A percentile compares a stretch with the other conserved stretches of the same genome.
phyloP scores from a whole-genome alignment of 352 stramenopile genomes.

The Phytophthora cactorum region DNA sequence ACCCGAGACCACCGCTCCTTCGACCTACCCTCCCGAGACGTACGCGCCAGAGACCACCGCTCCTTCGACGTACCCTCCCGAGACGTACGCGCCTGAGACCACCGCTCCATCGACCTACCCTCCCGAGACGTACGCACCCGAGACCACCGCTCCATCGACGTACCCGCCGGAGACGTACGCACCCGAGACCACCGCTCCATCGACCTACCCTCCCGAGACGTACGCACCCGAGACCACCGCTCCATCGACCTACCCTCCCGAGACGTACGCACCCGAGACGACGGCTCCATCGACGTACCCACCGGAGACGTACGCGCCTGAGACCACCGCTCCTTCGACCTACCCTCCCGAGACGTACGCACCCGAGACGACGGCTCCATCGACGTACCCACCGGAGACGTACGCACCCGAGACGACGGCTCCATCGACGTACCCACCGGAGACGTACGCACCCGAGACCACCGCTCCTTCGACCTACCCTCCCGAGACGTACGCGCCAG shows the following conservation, averaged over 20 bases:
- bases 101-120: constrained; percentile 1
- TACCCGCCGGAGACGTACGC: not conserved
- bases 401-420: not conserved
- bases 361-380: not conserved
- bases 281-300: not conserved
- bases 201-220: not conserved
- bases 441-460: not conserved
- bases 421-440: not conserved
- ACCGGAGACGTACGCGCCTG: not conserved
- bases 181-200: not conserved
- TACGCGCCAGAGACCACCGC: constrained; percentile 2
- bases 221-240: not conserved
- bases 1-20: constrained; percentile 2
- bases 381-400: not conserved
- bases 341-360: not conserved
- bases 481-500: not conserved
- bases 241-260: not conserved
- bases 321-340: not conserved
- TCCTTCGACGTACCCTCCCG: not conserved
- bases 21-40: constrained; percentile 10
- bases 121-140: not conserved
- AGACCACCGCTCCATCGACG: not conserved
- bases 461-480: not conserved
- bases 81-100: constrained; percentile 11
- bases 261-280: not conserved